Conservation (phyloP, 2,329 filamentous ascomycete species). For the Neurospora sp. region DNA sequence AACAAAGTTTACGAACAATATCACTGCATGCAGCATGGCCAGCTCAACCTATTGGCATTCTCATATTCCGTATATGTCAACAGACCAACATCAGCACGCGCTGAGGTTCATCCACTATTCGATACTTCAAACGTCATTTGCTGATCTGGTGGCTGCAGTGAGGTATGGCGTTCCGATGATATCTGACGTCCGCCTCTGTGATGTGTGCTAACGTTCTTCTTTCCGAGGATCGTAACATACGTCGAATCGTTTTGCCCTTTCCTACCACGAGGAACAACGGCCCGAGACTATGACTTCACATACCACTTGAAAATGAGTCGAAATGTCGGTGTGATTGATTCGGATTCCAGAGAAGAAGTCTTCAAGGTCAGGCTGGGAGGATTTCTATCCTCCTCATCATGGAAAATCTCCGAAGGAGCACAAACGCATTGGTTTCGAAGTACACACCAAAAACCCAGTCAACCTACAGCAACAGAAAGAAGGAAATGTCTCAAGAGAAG, state of each 20-base stretch:
- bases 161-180: background rate
- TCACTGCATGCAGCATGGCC: background rate
- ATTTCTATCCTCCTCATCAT: background rate
- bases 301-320: background rate
- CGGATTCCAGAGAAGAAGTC: background rate
- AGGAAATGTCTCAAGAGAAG: background rate
- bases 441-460: background rate
- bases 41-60: background rate
- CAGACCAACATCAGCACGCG: background rate
- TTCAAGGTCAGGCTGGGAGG: too few species aligned
- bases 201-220: background rate
- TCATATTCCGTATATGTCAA: background rate
- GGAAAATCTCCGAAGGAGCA: background rate
- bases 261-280: background rate
- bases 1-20: background rate
- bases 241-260: background rate
- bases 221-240: background rate
- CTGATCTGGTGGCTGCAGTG: background rate
- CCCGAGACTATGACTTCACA: background rate
- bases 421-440: background rate
- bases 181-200: background rate
- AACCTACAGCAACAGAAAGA: background rate
- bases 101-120: background rate
- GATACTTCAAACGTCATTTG: background rate
- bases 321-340: slow-evolving; percentile 6